These are phyloP conservation scores for Plasmodium cynomolgi DNA, from an alignment of 169 alveolate species.

Conservation along the genomic window DNA sequence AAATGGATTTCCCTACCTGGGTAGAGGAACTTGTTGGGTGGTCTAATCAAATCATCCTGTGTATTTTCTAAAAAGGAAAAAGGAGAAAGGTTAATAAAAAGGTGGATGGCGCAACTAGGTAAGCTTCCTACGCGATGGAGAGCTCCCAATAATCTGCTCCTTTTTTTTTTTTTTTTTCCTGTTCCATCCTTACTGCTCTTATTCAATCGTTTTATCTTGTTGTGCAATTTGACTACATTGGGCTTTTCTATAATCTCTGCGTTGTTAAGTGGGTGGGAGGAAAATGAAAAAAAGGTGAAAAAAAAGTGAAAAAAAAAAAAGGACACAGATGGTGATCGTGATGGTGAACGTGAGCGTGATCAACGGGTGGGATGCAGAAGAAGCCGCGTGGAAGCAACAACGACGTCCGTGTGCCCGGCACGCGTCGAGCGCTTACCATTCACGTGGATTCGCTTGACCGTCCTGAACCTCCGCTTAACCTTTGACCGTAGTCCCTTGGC, in stretches of 20 bases:
- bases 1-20: constrained; percentile 78
- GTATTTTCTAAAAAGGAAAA: constrained; percentile 17
- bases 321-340: not conserved
- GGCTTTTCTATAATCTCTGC: constrained; percentile 57
- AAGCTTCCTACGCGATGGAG: not conserved
- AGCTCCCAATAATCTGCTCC: not conserved
- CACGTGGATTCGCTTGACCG: constrained; percentile 82
- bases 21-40: constrained; percentile 81
- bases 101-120: not conserved
- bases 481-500: constrained; percentile 87
- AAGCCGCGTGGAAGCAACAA: not conserved
- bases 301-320: not conserved
- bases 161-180: not conserved
- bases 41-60: constrained; percentile 75
- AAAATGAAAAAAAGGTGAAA: not conserved
- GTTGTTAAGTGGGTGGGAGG: not conserved
- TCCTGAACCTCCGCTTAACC: constrained; percentile 83
- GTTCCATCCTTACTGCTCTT: constrained; percentile 25
- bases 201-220: constrained; percentile 26
- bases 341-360: not conserved
- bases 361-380: not conserved
- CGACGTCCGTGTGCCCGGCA: not conserved
- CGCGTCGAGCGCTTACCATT: constrained; percentile 74
- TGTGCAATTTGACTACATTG: constrained; percentile 13
- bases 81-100: not conserved